These are phyloP conservation scores for Penicillium lividum DNA, from an alignment of 495 filamentous ascomycete species.

Conservation along the genomic window DNA sequence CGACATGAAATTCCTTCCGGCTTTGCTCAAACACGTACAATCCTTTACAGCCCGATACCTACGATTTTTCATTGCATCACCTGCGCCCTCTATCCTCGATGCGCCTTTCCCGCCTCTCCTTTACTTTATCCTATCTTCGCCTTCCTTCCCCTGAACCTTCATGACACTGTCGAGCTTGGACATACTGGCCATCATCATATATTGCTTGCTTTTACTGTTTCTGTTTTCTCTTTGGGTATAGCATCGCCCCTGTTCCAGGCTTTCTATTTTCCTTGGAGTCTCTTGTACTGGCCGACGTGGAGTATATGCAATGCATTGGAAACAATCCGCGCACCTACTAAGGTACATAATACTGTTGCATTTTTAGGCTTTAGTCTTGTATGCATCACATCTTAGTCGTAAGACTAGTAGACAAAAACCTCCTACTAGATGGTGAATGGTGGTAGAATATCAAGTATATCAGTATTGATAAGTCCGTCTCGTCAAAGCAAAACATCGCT, in stretches of 20 bases:
- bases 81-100: conserved; percentile 6
- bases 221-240: conserved; percentile 1
- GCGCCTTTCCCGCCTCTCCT: conserved; percentile 8
- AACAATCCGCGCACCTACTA: conserved; percentile 14
- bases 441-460: neutral
- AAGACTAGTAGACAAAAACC: neutral
- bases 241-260: neutral
- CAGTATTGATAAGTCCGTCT: neutral
- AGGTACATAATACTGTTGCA: conserved; percentile 29
- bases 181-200: conserved; percentile 24
- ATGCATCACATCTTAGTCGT: neutral
- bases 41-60: conserved; percentile 28
- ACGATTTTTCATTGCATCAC: conserved; percentile 6
- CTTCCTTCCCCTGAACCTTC: neutral
- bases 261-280: conserved; percentile 7
- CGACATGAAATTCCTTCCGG: conserved; percentile 22
- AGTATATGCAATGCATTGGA: conserved; percentile 17
- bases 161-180: conserved; percentile 25
- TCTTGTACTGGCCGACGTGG: neutral
- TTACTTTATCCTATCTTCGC: conserved; percentile 6
- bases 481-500: conserved; percentile 1
- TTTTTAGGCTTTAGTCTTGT: neutral
- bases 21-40: conserved; percentile 27
- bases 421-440: neutral
- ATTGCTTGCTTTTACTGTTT: conserved; percentile 10